A percentile compares a stretch with the other conserved stretches of the same genome.
Evolutionary conservation across 345 rosid genomes (phyloP).

Genomic region (Tarenaya hassleriana): DNA sequence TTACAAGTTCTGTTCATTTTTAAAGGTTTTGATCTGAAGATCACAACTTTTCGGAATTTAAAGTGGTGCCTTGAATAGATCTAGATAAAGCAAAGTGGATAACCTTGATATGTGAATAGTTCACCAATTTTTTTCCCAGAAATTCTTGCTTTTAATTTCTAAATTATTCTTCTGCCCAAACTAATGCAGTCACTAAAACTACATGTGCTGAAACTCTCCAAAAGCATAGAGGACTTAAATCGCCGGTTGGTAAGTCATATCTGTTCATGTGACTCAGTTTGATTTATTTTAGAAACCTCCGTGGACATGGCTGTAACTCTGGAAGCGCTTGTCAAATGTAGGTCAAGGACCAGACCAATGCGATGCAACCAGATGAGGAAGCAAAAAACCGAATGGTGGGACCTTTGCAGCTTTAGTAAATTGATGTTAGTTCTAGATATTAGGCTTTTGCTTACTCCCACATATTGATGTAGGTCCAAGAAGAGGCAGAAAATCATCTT

Average conservation of each 20-base stretch:
- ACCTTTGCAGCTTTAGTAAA: constrained; percentile 1
- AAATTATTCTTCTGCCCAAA: constrained; percentile 6
- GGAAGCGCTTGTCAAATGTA: constrained; percentile 28
- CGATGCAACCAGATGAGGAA: constrained; percentile 31
- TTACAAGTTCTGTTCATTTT: too few relatives aligned
- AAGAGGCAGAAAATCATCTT: constrained; percentile 27
- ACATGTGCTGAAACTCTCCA: constrained; percentile 72
- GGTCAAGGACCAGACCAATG: constrained; percentile 44
- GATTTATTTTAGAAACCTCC: constrained; percentile 6
- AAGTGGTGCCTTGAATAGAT: too few relatives aligned
- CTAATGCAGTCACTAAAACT: constrained; percentile 79
- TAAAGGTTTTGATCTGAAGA: too few relatives aligned
- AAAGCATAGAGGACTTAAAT: constrained; percentile 53
- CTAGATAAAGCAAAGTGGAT: too few relatives aligned
- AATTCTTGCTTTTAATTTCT: too few relatives aligned
- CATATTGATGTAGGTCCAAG: constrained; percentile 34
- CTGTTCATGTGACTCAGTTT: constrained; percentile 11
- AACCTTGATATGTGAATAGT: neutral
- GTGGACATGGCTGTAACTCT: constrained; percentile 13
- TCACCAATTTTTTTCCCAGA: too few relatives aligned
- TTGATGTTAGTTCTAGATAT: constrained; percentile 18
- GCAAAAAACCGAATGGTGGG: constrained; percentile 32
- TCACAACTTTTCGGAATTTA: too few relatives aligned
- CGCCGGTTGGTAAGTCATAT: constrained; percentile 55
- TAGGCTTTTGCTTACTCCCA: constrained; percentile 18